Evolutionary conservation across 805 yeast species (phyloP), one percentile per base, ranked within the genome.

Genomic region (Wickerhamomyces sydowiorum): DNA sequence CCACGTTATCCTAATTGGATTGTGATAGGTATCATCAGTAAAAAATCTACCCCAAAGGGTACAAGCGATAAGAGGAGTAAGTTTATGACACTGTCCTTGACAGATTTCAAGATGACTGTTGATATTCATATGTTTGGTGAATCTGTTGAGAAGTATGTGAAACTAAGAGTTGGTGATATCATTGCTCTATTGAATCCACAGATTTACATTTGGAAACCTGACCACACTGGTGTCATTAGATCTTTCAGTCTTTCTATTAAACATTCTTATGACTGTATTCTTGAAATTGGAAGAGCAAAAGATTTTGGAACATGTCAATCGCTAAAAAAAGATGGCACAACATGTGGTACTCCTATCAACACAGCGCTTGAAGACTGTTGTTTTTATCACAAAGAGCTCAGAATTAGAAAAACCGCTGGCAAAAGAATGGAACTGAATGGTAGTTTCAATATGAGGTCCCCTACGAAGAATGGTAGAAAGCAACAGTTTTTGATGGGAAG

Each of bases 1-100:
- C 96, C 96, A 0, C 62, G 64, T 27, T 81, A 82, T 52, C 62
- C 82, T 3, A 89, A 90, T 56, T 89, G 88, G 84, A 81, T 82
- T n/a, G 73, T 80, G 1, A 53, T 82, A n/a, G 97, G 95, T 1
- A 69, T 86, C 3, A 66, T 90, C 0, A 65, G 78, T 5, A 54
- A 58, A 18, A 88, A 88, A 53, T 65, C 79, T 5, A 75, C 69
- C 7, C 70, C 82, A 3, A 68, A 71, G 47, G 59, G 64, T 4
- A 66, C 86, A 0, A 48, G 69, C 13, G 64, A 54, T 5, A 61
- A 61, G 48, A 55, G 67, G n/a, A 63, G 68, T 13, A 82, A 80
- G 54, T 90, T 68, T 54, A 64, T 86, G 49, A 74, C 74, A 43
- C 43, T 89, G 18, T 72, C 76, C 2, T 52, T 91, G 3, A 84